Conservation (phyloP, 73 alveolate species). For the Symbiodinium pilosum region DNA sequence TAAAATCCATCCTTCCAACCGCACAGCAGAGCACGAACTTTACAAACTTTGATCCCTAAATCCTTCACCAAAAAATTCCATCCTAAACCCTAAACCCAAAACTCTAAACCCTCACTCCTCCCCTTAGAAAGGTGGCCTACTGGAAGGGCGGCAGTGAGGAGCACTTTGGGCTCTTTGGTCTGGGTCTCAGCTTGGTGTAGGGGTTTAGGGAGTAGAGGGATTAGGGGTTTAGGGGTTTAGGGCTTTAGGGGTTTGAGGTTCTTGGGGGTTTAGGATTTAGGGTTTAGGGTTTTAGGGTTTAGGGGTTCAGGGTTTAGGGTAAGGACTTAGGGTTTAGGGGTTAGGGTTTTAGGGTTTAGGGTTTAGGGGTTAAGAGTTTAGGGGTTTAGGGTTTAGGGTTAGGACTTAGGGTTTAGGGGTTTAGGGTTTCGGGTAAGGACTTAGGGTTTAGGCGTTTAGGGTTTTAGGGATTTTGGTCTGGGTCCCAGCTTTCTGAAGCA, state of each 20-base stretch:
- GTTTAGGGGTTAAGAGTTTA: neutral
- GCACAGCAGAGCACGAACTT: too few species aligned
- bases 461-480: too few species aligned
- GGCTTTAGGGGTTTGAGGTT: neutral
- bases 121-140: conserved; percentile 30
- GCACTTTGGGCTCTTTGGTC: conserved; percentile 71
- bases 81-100: too few species aligned
- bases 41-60: neutral
- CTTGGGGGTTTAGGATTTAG: neutral
- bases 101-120: neutral
- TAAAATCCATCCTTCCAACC: too few species aligned
- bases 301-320: neutral
- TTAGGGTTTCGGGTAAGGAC: neutral
- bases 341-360: neutral
- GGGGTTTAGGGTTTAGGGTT: neutral
- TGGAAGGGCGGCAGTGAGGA: conserved; percentile 82
- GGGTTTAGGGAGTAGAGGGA: neutral
- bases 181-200: too few species aligned
- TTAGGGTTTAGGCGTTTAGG: neutral
- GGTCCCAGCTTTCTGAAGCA: too few species aligned
- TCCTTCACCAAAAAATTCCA: too few species aligned
- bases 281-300: too few species aligned
- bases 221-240: neutral
- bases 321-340: neutral
- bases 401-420: neutral